Evolutionary conservation across 1,139 yeast genomes (phyloP).

Genomic region (Pichia sp.): DNA sequence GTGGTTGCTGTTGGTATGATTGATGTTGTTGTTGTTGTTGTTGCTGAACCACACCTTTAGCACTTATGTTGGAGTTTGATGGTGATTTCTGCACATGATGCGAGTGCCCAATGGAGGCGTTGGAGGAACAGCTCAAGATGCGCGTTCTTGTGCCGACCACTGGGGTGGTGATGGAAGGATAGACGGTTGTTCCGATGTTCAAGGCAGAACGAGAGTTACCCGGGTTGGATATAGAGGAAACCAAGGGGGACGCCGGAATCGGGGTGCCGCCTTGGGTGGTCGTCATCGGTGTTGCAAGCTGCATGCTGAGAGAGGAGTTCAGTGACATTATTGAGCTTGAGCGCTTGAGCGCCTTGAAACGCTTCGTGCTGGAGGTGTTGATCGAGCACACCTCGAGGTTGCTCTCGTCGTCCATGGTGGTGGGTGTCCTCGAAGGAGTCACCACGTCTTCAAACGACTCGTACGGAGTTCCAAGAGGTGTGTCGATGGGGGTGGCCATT

Average conservation of each 20-base stretch:
- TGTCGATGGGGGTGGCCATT: conserved; percentile 8
- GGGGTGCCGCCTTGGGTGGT: conserved; percentile 6
- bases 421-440: conserved; percentile 3
- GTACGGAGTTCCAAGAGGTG: conserved; percentile 18
- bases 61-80: conserved; percentile 1
- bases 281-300: conserved; percentile 18
- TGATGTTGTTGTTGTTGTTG: conserved; percentile 12
- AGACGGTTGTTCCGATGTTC: background rate
- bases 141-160: conserved; percentile 9
- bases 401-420: conserved; percentile 21
- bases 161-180: conserved; percentile 4
- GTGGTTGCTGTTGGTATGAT: conserved; percentile 7
- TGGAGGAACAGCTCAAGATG: conserved; percentile 12
- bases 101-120: conserved; percentile 4
- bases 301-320: conserved; percentile 22
- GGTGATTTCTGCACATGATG: conserved; percentile 6
- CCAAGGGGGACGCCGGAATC: conserved; percentile 17
- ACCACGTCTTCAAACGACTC: conserved; percentile 5
- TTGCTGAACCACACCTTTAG: conserved; percentile 2
- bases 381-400: conserved; percentile 25
- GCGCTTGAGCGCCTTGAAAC: conserved; percentile 26
- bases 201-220: background rate
- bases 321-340: conserved; percentile 28
- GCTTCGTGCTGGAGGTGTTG: conserved; percentile 27
- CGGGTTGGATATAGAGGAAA: conserved; percentile 2